phyloP scores from a whole-genome alignment of 345 rosid species.

The Aquilaria yunnanensis region DNA sequence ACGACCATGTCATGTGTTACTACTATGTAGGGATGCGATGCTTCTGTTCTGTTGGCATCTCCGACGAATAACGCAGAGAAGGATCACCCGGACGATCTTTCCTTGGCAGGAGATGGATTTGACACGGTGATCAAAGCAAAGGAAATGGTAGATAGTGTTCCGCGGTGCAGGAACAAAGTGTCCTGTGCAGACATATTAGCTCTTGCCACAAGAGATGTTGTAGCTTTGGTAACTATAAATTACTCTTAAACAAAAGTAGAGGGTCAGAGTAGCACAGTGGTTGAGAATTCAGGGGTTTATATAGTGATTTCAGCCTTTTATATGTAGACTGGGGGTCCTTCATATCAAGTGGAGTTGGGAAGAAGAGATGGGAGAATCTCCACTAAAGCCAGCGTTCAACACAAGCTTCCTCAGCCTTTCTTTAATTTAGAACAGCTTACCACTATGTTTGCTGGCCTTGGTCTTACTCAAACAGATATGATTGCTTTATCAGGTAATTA shows the following conservation, averaged over 20 bases:
- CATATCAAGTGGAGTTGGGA: slow-evolving; percentile 71
- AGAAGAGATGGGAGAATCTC: slow-evolving; percentile 72
- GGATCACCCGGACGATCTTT: slow-evolving; percentile 51
- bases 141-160: slow-evolving; percentile 61
- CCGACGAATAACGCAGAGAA: slow-evolving; percentile 36
- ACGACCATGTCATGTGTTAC: neutral
- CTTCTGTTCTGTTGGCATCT: slow-evolving; percentile 37
- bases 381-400: slow-evolving; percentile 55
- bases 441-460: slow-evolving; percentile 46
- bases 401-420: slow-evolving; percentile 47
- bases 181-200: slow-evolving; percentile 94
- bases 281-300: no score
- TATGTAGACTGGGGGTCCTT: slow-evolving; percentile 79
- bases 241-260: no score
- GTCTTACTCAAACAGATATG: slow-evolving; percentile 75
- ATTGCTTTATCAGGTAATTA: slow-evolving; percentile 73
- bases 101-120: slow-evolving; percentile 73
- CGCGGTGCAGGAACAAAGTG: slow-evolving; percentile 81
- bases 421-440: slow-evolving; percentile 64
- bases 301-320: neutral
- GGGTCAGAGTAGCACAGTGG: no score
- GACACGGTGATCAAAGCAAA: slow-evolving; percentile 87
- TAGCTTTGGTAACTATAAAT: slow-evolving; percentile 36
- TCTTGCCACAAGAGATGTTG: slow-evolving; percentile 80
- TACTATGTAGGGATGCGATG: slow-evolving; percentile 55